Evolutionary conservation across 73 alveolate genomes (phyloP).

Genomic region (Stentor coeruleus): DNA sequence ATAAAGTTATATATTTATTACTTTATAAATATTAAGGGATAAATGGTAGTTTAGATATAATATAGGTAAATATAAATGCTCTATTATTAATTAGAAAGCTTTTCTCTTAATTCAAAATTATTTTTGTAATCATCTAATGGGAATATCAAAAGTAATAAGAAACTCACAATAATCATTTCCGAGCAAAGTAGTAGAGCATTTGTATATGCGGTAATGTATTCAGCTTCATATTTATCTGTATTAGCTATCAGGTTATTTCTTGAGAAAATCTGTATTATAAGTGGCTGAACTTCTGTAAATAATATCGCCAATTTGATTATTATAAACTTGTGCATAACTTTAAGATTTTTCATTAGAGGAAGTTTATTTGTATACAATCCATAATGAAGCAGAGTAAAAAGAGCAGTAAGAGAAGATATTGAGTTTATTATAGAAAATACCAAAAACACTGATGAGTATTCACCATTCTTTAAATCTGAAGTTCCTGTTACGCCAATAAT

Average conservation of each 20-base stretch:
- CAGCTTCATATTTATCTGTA: neutral
- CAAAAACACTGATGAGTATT: neutral
- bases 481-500: neutral
- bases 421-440: neutral
- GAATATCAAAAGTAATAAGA: neutral
- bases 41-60: no score
- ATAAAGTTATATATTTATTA: no score
- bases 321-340: neutral
- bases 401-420: neutral
- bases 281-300: constrained; percentile 7
- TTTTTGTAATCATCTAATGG: neutral
- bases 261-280: neutral
- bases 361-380: neutral
- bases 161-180: constrained; percentile 15
- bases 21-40: no score
- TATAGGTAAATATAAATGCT: no score
- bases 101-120: neutral
- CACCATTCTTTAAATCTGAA: neutral
- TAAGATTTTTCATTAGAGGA: neutral
- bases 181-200: constrained; percentile 5
- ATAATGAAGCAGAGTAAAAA: neutral
- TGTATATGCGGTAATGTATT: constrained; percentile 1
- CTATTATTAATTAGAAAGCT: no score
- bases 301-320: neutral
- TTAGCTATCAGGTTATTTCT: neutral